A percentile compares a stretch with the other conserved stretches of the same genome.
phyloP scores from a whole-genome alignment of 257 asterid species.

The Rubia yunnanensis region DNA sequence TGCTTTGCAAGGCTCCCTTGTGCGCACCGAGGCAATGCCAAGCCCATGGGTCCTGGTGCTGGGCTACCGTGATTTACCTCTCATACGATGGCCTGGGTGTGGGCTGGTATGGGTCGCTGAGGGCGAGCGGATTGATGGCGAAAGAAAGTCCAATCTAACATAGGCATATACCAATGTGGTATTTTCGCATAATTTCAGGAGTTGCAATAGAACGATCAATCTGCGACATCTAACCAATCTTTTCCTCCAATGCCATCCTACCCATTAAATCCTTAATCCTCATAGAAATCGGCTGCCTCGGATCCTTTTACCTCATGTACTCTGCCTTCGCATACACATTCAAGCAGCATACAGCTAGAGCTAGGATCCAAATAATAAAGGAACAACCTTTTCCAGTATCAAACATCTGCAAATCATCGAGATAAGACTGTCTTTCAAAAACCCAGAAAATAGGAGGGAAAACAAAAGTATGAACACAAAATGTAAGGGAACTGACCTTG shows the following conservation, averaged over 20 bases:
- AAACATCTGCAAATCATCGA: slow-evolving; percentile 3
- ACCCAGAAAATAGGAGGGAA: neutral
- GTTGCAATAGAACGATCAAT: slow-evolving; percentile 48
- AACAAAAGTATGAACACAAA: neutral
- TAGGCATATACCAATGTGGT: slow-evolving; percentile 28
- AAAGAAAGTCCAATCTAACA: neutral
- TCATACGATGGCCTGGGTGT: too few species aligned
- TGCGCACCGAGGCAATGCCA: too few species aligned
- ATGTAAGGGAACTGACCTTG: neutral
- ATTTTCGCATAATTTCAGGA: slow-evolving; percentile 38
- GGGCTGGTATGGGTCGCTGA: too few species aligned
- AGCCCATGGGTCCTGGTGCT: too few species aligned
- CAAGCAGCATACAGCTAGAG: neutral
- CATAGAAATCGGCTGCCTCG: slow-evolving; percentile 27
- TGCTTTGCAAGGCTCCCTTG: too few species aligned
- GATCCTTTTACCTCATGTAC: slow-evolving; percentile 39
- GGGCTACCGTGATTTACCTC: too few species aligned
- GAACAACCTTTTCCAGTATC: slow-evolving; percentile 1
- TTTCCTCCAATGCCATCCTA: slow-evolving; percentile 51
- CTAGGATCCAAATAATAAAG: neutral
- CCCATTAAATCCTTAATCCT: slow-evolving; percentile 38
- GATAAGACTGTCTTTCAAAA: neutral
- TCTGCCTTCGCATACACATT: slow-evolving; percentile 1
- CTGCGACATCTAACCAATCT: slow-evolving; percentile 61
- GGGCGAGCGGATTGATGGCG: too few species aligned